A percentile compares a stretch with the other conserved stretches of the same genome.
Evolutionary conservation across 2,329 filamentous ascomycete genomes (phyloP).

Genomic region (Colletotrichum limetticola): DNA sequence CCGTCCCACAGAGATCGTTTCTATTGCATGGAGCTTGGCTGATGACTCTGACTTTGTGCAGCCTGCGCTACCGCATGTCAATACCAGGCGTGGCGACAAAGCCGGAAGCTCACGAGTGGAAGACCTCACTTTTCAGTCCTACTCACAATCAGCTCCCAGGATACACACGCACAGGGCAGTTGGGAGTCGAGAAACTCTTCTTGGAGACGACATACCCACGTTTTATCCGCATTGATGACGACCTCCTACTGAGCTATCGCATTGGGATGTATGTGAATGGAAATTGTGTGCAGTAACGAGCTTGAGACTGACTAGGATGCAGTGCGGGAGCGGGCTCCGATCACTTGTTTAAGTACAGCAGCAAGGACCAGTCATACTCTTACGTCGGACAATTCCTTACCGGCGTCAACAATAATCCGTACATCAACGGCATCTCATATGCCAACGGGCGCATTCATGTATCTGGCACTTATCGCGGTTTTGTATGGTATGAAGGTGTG

Average conservation of each 20-base stretch:
- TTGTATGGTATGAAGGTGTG: slow-evolving; percentile 33
- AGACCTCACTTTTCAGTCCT: slow-evolving; percentile 25
- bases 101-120: slow-evolving; percentile 16
- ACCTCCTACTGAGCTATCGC: slow-evolving; percentile 26
- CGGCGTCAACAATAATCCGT: slow-evolving; percentile 26
- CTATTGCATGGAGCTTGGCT: neutral
- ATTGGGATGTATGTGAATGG: slow-evolving; percentile 25
- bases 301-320: neutral
- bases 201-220: slow-evolving; percentile 29
- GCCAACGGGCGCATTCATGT: slow-evolving; percentile 25
- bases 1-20: neutral
- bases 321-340: slow-evolving; percentile 31
- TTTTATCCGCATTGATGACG: slow-evolving; percentile 17
- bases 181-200: slow-evolving; percentile 28
- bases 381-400: slow-evolving; percentile 33
- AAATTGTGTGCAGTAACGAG: no score
- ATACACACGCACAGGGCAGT: slow-evolving; percentile 27
- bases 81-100: slow-evolving; percentile 15
- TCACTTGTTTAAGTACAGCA: slow-evolving; percentile 27
- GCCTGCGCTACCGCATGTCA: slow-evolving; percentile 29
- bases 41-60: neutral
- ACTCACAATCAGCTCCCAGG: slow-evolving; percentile 28
- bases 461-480: slow-evolving; percentile 31
- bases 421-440: slow-evolving; percentile 34
- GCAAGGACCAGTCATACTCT: slow-evolving; percentile 3